Evolutionary conservation across 768 basidiomycete genomes (phyloP).

Genomic region (Tricholoma hemisulphureum): DNA sequence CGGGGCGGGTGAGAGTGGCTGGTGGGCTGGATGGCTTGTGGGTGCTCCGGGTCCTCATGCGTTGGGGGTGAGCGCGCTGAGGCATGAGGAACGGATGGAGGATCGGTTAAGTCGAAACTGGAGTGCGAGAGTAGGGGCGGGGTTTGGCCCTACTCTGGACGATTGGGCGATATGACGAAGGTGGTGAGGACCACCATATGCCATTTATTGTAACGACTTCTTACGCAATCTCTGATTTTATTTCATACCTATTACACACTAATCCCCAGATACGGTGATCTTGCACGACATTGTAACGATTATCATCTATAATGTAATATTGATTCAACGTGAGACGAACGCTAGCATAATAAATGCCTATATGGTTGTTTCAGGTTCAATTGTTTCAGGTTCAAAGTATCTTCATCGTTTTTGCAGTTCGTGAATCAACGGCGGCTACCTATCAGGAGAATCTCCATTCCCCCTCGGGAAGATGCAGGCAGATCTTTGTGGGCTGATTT

Average conservation of each 20-base stretch:
- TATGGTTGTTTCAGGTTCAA: too few relatives aligned
- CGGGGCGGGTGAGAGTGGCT: constrained; percentile 19
- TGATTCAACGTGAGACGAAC: neutral
- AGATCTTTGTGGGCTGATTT: too few relatives aligned
- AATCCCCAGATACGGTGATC: neutral
- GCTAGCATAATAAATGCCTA: too few relatives aligned
- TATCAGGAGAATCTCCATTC: neutral
- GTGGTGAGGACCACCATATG: neutral
- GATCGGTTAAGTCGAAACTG: constrained; percentile 52
- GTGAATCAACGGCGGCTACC: neutral
- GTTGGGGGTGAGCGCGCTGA: constrained; percentile 14
- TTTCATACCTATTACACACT: neutral
- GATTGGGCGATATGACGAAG: constrained; percentile 54
- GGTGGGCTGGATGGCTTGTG: constrained; percentile 29
- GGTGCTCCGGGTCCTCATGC: constrained; percentile 18
- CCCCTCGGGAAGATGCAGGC: too few relatives aligned
- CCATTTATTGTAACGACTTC: neutral
- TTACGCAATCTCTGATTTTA: neutral
- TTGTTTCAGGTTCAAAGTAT: neutral
- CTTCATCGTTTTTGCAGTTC: neutral
- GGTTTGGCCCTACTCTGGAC: constrained; percentile 40
- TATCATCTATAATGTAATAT: neutral
- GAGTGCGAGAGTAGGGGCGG: constrained; percentile 39
- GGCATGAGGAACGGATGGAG: constrained; percentile 49
- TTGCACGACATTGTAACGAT: neutral